Percentiles rank a stretch among this genome's conserved stretches.
These are phyloP conservation scores for Bonia amplexicaulis DNA, from an alignment of 176 grass and related monocot species.

Conservation along the genomic window DNA sequence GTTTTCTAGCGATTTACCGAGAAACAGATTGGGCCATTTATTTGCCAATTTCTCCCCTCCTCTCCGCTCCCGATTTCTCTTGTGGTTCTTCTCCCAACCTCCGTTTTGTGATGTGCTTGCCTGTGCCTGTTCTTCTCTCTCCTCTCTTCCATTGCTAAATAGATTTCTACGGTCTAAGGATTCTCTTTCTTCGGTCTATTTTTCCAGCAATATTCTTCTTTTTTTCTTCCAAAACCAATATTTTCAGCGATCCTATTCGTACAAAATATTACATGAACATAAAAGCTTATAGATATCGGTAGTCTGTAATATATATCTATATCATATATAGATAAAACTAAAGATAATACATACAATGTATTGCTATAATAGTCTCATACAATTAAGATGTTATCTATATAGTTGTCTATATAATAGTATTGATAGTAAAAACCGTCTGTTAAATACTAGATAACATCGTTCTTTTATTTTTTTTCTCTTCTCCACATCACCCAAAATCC, in stretches of 20 bases:
- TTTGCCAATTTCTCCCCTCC: not conserved
- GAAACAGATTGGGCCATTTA: constrained; percentile 4
- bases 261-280: not conserved
- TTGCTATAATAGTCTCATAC: too few relatives aligned
- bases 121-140: constrained; percentile 19
- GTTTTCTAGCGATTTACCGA: not conserved
- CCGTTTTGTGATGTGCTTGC: constrained; percentile 1
- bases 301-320: too few relatives aligned
- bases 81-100: constrained; percentile 4
- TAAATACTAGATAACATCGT: too few relatives aligned
- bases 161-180: not conserved
- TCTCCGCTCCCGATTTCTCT: not conserved
- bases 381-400: too few relatives aligned
- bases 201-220: not conserved
- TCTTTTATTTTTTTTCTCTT: too few relatives aligned
- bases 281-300: too few relatives aligned
- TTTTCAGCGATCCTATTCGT: not conserved
- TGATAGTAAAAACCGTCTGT: too few relatives aligned
- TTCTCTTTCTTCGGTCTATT: not conserved
- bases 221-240: not conserved
- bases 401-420: too few relatives aligned
- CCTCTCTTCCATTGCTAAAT: constrained; percentile 17
- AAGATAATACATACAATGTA: too few relatives aligned
- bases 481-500: too few relatives aligned
- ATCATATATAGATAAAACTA: too few relatives aligned